Evolutionary conservation across 108 stramenopile species (phyloP).

Genomic region (Cyclotella cryptica): DNA sequence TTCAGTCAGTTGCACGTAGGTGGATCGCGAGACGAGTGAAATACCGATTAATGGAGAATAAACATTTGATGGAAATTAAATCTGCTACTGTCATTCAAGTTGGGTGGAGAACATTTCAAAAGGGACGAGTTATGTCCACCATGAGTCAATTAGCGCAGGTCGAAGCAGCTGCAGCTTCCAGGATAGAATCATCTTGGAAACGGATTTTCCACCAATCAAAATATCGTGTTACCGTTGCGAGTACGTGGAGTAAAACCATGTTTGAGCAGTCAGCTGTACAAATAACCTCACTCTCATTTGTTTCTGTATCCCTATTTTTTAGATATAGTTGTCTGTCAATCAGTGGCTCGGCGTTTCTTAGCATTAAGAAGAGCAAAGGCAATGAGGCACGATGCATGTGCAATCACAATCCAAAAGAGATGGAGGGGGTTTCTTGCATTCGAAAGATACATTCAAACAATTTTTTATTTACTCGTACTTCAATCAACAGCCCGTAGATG

Average conservation of each 20-base stretch:
- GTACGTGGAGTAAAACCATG: too few species aligned
- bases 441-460: conserved; percentile 55
- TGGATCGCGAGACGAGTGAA: conserved; percentile 24
- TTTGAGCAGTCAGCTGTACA: too few species aligned
- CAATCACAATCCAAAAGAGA: conserved; percentile 10
- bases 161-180: neutral
- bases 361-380: neutral
- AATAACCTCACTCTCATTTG: too few species aligned
- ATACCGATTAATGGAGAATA: neutral
- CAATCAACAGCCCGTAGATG: conserved; percentile 53
- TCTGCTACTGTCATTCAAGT: conserved; percentile 12
- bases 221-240: neutral
- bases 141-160: neutral
- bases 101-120: conserved; percentile 1
- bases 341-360: neutral
- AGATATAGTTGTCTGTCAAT: conserved; percentile 26
- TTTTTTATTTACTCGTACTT: conserved; percentile 60
- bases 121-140: neutral
- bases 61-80: neutral
- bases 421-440: conserved; percentile 45
- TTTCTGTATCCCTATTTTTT: neutral
- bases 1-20: conserved; percentile 59
- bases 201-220: neutral
- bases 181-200: neutral
- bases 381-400: neutral